Evolutionary conservation across 495 filamentous ascomycete species (phyloP).

Genomic region (Bryoglossum gracile): DNA sequence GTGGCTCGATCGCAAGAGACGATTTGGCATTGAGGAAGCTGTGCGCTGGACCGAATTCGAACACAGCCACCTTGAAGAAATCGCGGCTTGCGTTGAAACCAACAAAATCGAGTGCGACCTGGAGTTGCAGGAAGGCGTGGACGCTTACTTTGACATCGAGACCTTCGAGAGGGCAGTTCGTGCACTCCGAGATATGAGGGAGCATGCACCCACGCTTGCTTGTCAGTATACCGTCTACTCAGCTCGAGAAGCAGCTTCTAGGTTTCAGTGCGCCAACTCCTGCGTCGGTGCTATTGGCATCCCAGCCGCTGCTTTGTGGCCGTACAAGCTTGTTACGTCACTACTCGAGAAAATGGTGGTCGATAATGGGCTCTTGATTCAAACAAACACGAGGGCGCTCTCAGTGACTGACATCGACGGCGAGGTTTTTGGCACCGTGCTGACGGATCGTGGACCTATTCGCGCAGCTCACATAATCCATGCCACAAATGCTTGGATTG

Average conservation of each 20-base stretch:
- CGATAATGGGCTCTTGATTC: constrained; percentile 25
- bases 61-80: background rate
- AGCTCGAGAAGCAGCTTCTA: background rate
- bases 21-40: constrained; percentile 8
- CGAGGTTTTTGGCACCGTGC: background rate
- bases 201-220: background rate
- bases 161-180: background rate
- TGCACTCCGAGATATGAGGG: background rate
- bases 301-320: constrained; percentile 34
- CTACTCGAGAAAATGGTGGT: constrained; percentile 32
- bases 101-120: background rate
- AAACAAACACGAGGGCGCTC: constrained; percentile 32
- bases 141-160: constrained; percentile 1
- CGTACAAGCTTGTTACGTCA: constrained; percentile 36
- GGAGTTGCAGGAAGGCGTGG: constrained; percentile 4
- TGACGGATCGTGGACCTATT: constrained; percentile 32
- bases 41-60: constrained; percentile 5
- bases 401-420: background rate
- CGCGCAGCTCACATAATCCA: constrained; percentile 37
- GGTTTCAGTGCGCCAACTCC: constrained; percentile 4
- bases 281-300: constrained; percentile 31
- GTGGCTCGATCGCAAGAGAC: background rate
- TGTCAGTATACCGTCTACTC: background rate
- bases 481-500: constrained; percentile 40
- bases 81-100: background rate